Conservation (phyloP, 2,329 filamentous ascomycete genomes). For the Fusarium liriodendri region DNA sequence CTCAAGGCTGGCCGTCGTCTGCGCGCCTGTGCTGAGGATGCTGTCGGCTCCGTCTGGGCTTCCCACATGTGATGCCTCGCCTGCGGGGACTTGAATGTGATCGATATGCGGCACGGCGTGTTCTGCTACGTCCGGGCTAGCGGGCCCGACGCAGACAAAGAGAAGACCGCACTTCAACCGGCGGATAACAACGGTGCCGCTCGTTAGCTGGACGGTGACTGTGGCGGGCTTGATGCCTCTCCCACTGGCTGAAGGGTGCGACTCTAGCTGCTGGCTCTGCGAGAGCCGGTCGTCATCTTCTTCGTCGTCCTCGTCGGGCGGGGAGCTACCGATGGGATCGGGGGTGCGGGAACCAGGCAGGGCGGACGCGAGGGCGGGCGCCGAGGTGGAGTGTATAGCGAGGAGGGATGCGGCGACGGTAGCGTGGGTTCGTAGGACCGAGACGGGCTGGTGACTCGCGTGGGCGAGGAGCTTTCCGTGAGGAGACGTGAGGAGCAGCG, state of each 20-base stretch:
- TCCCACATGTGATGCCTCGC: slow-evolving; percentile 50
- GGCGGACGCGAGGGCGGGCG: slow-evolving; percentile 55
- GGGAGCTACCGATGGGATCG: slow-evolving; percentile 40
- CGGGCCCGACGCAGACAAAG: slow-evolving; percentile 69
- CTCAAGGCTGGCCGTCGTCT: slow-evolving; percentile 56
- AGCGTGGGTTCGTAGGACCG: slow-evolving; percentile 70
- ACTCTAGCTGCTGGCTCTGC: slow-evolving; percentile 40
- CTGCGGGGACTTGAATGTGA: slow-evolving; percentile 38
- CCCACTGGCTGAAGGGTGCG: slow-evolving; percentile 24
- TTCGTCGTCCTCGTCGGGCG: slow-evolving; percentile 38
- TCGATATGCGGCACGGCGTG: slow-evolving; percentile 31
- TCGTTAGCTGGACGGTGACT: slow-evolving; percentile 69
- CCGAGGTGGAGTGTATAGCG: slow-evolving; percentile 64
- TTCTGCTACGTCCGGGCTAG: slow-evolving; percentile 46
- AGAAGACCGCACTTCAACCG: slow-evolving; percentile 68
- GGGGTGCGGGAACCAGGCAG: slow-evolving; percentile 52
- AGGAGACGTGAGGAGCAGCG: slow-evolving; percentile 68
- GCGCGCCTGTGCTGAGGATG: slow-evolving; percentile 57
- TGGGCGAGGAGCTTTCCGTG: slow-evolving; percentile 73
- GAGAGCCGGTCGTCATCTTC: slow-evolving; percentile 41
- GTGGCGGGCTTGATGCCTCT: slow-evolving; percentile 52
- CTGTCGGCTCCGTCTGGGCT: slow-evolving; percentile 59
- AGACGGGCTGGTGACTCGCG: slow-evolving; percentile 66
- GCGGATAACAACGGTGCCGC: slow-evolving; percentile 69
- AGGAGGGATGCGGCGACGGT: slow-evolving; percentile 73